Evolutionary conservation across 164 flowering plant genomes (phyloP), one percentile per base, ranked within the genome.

Genomic region (Stephania cephalantha): DNA sequence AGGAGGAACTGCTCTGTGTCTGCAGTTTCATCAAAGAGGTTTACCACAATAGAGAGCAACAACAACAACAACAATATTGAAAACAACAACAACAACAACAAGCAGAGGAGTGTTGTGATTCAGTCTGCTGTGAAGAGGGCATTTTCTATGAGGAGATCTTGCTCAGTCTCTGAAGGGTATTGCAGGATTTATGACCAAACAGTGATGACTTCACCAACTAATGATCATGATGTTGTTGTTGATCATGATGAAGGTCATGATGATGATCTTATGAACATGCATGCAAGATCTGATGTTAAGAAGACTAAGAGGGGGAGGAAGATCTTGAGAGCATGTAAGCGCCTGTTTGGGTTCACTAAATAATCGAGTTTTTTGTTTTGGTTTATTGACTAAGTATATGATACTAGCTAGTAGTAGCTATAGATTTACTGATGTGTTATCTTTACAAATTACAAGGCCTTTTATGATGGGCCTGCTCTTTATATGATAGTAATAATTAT

Each of bases 171-270:
- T 5, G 90, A 89, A 48, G 83, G 85, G 76, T 89, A 89, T 74
- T 79, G 85, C n/a, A 86, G 93, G 79, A 87, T 89, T 77, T 79
- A 85, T 84, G 89, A 88, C 74, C 87, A 86, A 75, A 80, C 85
- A 17, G 2, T 68, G 63, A 15, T 76, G 15, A 22, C 75, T 44
- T 75, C 89, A n/a, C 79, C 81, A 3, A 46, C 73, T 71, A 73
- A 78, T 67, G 79, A 75, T 74, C 77, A 72, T n/a, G 42, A 2
- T 35, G 42, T 35, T 35, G 42, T 25, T 25, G 25, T 25, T 25
- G 25, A 25, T 25, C 25, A 35, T 35, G 42, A 35, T 35, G 42
- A 4, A 2, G 42, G 42, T 35, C 42, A 35, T 35, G 42, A 35
- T 35, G 42, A 35, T 35, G 42, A 35, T 35, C 42, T 35, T 2